Conservation (phyloP, 768 basidiomycete species). For the Pleurotus eryngii region DNA sequence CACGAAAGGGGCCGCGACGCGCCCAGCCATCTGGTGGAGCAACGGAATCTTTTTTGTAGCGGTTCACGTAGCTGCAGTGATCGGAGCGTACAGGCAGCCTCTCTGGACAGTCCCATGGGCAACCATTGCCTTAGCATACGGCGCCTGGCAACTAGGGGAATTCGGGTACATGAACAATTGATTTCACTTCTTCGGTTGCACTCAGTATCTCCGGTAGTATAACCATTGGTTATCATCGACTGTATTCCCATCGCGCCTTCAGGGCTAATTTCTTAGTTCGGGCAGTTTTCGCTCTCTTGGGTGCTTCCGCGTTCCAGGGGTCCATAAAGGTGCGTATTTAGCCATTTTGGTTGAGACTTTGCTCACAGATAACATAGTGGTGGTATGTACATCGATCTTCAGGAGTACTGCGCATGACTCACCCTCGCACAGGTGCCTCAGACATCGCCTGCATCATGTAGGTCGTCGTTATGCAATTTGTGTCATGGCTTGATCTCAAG, state of each 20-base stretch:
- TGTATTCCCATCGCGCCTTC: slow-evolving; percentile 77
- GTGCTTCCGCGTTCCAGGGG: slow-evolving; percentile 74
- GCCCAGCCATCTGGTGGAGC: slow-evolving; percentile 55
- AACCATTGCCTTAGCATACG: slow-evolving; percentile 50
- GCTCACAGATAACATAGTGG: slow-evolving; percentile 34
- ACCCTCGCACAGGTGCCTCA: slow-evolving; percentile 47
- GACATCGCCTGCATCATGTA: slow-evolving; percentile 76
- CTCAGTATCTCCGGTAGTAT: slow-evolving; percentile 39
- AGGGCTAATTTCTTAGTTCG: slow-evolving; percentile 54
- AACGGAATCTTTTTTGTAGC: slow-evolving; percentile 56
- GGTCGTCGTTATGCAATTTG: slow-evolving; percentile 16
- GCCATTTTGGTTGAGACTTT: background rate
- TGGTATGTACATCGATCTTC: slow-evolving; percentile 34
- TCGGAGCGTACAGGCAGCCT: slow-evolving; percentile 52
- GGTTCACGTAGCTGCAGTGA: slow-evolving; percentile 53
- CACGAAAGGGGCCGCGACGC: background rate
- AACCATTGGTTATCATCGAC: slow-evolving; percentile 73
- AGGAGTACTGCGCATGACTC: background rate
- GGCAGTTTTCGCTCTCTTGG: slow-evolving; percentile 57
- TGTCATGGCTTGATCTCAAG: slow-evolving; percentile 1
- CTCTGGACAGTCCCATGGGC: slow-evolving; percentile 35
- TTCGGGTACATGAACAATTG: slow-evolving; percentile 51
- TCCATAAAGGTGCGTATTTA: slow-evolving; percentile 59
- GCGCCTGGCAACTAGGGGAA: slow-evolving; percentile 66
- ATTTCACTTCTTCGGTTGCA: background rate